Base-by-base conservation (phyloP, 2,329 filamentous ascomycete genomes). In the Pseudovirgaria hyperparasitica region DNA sequence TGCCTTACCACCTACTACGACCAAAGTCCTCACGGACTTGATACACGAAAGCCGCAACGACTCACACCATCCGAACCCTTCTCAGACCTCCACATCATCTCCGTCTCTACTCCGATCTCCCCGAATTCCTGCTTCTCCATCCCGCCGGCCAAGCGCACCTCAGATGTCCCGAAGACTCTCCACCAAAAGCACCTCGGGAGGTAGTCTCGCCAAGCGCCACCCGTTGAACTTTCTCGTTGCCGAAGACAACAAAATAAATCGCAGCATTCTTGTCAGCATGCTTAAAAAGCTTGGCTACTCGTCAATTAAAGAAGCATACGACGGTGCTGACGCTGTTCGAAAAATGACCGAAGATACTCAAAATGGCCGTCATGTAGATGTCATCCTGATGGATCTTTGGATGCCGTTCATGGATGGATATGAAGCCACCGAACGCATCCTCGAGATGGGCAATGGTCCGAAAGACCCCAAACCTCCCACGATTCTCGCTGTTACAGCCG, bases 391-490 rank as follows among this genome's bases (percentile, higher is more conserved):
- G 76, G 76, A 82, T 48, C 62, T 82, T 7, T 82, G 76, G 76
- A 82, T 82, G 74, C 76, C 76, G 1, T 60, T 72, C 36, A 73
- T 81, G 61, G 76, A 81, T 42, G 76, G 76, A 2, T 81, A 78
- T 37, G 69, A 80, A 43, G 76, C 76, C 2, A 70, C 76, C 0
- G 62, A 68, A 39, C 57, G 61, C 24, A 82, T 82, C 22, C 50
- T 78, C 8, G 52, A 57, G 14, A 63, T 74, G 57, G 46, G 58
- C n/a, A 50, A 30, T 9, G 31, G 28, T 13, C 30, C 35, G 8
- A 40, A 34, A 22, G 9, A 27, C n/a, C n/a, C n/a, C n/a, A 33
- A 18, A 33, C 30, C 21, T 29, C 55, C 61, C 22, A 60, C 61
- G 18, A 53, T 78, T 19, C 56, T 78, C 16, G 74, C 74, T 2